Evolutionary conservation across 2,329 filamentous ascomycete species (phyloP), one percentile per base, ranked within the genome.

Genomic region (Fusarium sp.): DNA sequence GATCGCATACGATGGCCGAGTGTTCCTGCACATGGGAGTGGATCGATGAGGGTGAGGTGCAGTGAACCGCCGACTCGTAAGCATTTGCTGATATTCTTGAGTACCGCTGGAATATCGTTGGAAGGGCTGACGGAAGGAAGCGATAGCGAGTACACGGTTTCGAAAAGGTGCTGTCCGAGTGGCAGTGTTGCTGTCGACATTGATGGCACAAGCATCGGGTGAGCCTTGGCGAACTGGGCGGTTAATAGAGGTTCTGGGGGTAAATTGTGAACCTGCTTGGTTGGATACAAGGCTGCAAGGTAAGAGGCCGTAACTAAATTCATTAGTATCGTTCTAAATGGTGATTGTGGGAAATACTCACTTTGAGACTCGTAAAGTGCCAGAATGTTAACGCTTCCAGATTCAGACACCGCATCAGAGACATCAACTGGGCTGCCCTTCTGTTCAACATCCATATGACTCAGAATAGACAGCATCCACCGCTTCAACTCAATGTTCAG

Each of bases 31-130:
- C 85, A 80, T 0, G 91, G 91, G 10, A 86, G 80, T 0, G 90
- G 88, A 61, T 92, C 88, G 67, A 92, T 86, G 20, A 92, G 79
- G 0, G 86, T 85, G 18, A 92, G 78, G 62, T 90, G 85, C 15
- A 92, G 77, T 22, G 82, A 80, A 2, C 90, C 89, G 1, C 84
- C 84, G 0, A 84, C 82, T 6, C 83, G 80, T 5, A 92, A 82
- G 32, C 86, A 84, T 25, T 84, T 84, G 74, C 87, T 82, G 68
- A 90, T 86, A 65, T 86, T 86, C 56, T 82, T 82, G 18, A 92
- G 82, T 2, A 91, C 78, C 4, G 79, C 77, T 0, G 87, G 86
- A 1, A 92, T 84, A 15, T 89, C 86, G 0, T 85, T 80, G 0
- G 86, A 86, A 1, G 87, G 81, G 32, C 90, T 84, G 3, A 88